phyloP scores from a whole-genome alignment of 129 eudicot genomes.

The Lactuca saligna region DNA sequence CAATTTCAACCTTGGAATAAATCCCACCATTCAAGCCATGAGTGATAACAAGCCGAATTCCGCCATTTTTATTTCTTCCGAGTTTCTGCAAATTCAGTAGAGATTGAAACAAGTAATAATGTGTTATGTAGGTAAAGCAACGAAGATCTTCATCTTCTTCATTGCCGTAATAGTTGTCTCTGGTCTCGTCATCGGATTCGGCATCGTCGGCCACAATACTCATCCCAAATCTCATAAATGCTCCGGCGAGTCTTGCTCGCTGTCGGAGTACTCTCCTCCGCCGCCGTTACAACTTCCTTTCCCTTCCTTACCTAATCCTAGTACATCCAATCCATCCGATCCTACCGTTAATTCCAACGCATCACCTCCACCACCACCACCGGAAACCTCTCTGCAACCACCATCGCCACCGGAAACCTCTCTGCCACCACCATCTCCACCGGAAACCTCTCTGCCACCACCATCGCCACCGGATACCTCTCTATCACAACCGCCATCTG shows the following conservation, averaged over 20 bases:
- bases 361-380: conserved; percentile 24
- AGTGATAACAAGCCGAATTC: conserved; percentile 16
- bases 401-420: conserved; percentile 41
- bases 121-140: conserved; percentile 96
- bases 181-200: conserved; percentile 65
- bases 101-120: conserved; percentile 18
- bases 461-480: conserved; percentile 2
- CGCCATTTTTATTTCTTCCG: conserved; percentile 19
- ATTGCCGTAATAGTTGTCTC: conserved; percentile 46
- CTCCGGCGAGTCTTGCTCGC: conserved; percentile 42
- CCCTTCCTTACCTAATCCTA: conserved; percentile 27
- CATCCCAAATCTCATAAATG: conserved; percentile 52
- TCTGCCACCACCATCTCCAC: conserved; percentile 25
- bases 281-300: conserved; percentile 35
- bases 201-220: conserved; percentile 35
- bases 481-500: conserved; percentile 23
- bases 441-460: conserved; percentile 30
- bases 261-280: conserved; percentile 24
- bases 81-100: conserved; percentile 16
- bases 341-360: conserved; percentile 32
- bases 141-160: conserved; percentile 95
- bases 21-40: conserved; percentile 2
- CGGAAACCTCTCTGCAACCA: conserved; percentile 17
- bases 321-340: conserved; percentile 32
- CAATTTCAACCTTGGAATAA: neutral